Base-by-base conservation (phyloP, 805 yeast genomes). In the Yarrowia sp. region DNA sequence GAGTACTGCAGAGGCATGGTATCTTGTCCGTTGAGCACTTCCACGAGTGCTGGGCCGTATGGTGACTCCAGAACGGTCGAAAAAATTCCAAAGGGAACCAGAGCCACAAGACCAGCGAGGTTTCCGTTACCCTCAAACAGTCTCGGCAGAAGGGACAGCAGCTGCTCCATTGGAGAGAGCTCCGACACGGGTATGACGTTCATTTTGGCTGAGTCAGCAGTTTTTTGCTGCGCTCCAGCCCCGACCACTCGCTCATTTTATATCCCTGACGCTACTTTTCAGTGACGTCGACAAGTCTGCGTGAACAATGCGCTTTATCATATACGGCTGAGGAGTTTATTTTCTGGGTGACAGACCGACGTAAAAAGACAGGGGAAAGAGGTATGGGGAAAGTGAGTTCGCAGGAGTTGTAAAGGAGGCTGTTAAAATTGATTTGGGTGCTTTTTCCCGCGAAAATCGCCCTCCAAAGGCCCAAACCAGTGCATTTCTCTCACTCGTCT, bases 121-220 rank as follows among this genome's bases (percentile, higher is more conserved):
- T 58, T 42, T 30, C 64, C 64, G 42, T 58, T 58, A 15, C 64
- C 64, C 13, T 30, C 17, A 33, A 58, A 58, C 17, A 58, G 50
- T 9, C 7, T 4, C 1, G 64, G 64, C 12, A 58, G 7, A 6
- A 58, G 24, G 4, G 64, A 10, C 17, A 58, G 50, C 0, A 58
- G n/a, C 17, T 43, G 64, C 2, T 58, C 50, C 14, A 19, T 33
- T 20, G 42, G 58, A 3, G 58, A 14, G 10, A 52, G 33, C 3
- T 38, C 33, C 13, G 19, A 6, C 3, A 52, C 12, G 9, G 56
- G 30, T 17, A 36, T n/a, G 30, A 14, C 20, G 40, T 17, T 33
- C 39, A 34, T 34, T 46, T 20, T 24, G 30, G 30, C 30, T 24
- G 30, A 24, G 30, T 24, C 30, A 24, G 30, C 30, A 7, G 30